Evolutionary conservation across 768 basidiomycete genomes (phyloP).

Genomic region (Termitomyces sp.): DNA sequence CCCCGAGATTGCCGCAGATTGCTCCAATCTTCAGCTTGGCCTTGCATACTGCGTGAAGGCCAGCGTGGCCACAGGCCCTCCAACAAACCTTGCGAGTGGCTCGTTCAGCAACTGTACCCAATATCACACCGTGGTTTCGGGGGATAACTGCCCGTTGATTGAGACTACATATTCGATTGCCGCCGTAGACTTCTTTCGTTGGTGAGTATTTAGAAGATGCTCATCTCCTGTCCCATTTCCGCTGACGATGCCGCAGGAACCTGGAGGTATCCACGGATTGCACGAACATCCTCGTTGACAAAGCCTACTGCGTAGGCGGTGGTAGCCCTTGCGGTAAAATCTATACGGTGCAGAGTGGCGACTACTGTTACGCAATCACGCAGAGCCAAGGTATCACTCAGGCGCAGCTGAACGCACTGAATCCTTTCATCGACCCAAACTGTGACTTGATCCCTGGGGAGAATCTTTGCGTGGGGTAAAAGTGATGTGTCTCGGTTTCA

Average conservation of each 20-base stretch:
- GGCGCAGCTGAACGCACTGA: neutral
- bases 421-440: constrained; percentile 2
- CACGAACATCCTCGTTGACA: neutral
- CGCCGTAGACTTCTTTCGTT: too few relatives aligned
- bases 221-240: too few relatives aligned
- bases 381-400: constrained; percentile 3
- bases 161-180: neutral
- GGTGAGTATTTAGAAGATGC: too few relatives aligned
- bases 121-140: neutral
- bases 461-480: constrained; percentile 1
- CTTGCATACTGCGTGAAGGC: neutral
- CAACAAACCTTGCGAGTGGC: neutral
- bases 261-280: neutral
- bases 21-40: neutral
- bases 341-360: neutral
- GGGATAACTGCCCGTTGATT: neutral
- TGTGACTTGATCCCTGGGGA: constrained; percentile 1
- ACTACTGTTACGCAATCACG: neutral
- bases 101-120: neutral
- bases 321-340: constrained; percentile 2
- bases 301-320: neutral
- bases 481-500: neutral
- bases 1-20: neutral
- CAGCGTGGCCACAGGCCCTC: neutral
- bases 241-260: neutral